These are phyloP conservation scores for Tulasnella sp. DNA, from an alignment of 768 basidiomycete species.

Conservation along the genomic window DNA sequence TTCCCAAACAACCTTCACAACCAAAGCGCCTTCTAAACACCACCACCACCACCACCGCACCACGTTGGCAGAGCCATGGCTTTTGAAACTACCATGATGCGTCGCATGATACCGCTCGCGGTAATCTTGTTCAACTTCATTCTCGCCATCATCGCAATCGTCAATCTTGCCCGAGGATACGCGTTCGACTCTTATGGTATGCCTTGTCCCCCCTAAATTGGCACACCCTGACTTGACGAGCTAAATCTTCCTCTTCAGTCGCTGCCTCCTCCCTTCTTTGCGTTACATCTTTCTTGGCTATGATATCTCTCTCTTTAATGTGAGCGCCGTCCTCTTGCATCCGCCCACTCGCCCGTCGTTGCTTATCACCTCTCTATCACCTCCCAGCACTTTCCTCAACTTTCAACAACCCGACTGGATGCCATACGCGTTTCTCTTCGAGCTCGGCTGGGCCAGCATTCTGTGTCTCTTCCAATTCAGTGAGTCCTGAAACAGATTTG, in stretches of 20 bases:
- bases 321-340: background rate
- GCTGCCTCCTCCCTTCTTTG: slow-evolving; percentile 17
- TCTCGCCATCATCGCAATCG: slow-evolving; percentile 16
- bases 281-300: slow-evolving; percentile 11
- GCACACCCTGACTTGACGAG: slow-evolving; percentile 1
- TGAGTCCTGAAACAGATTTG: background rate
- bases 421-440: slow-evolving; percentile 2
- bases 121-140: slow-evolving; percentile 28
- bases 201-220: background rate
- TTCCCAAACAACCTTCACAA: slow-evolving; percentile 8
- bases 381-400: slow-evolving; percentile 19
- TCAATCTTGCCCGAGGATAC: background rate
- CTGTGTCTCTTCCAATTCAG: slow-evolving; percentile 26
- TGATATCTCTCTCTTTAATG: slow-evolving; percentile 19
- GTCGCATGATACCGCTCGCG: slow-evolving; percentile 20
- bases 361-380: background rate
- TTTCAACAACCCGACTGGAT: slow-evolving; percentile 21
- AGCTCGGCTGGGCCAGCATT: slow-evolving; percentile 17
- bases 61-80: background rate
- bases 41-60: slow-evolving; percentile 5
- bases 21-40: background rate
- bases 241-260: background rate
- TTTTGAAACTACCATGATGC: slow-evolving; percentile 3
- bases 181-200: slow-evolving; percentile 18
- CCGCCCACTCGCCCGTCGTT: background rate